phyloP scores from a whole-genome alignment of 1,284 basidiomycete genomes.

The Microbotryomycetes sp. region DNA sequence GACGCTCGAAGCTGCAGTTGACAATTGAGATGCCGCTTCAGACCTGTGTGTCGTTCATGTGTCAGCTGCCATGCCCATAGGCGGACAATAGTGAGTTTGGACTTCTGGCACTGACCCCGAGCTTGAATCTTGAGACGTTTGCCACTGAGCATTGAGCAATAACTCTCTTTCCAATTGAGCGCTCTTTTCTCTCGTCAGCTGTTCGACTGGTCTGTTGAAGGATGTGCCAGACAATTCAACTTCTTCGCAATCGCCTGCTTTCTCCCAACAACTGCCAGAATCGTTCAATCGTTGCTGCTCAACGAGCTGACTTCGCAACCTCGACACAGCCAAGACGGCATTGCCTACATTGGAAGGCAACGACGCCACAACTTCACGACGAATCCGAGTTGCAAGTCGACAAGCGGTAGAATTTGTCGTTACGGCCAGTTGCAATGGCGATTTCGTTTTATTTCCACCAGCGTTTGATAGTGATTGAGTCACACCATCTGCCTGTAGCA shows the following conservation, averaged over 20 bases:
- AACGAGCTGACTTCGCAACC: conserved; percentile 57
- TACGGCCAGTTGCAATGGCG: conserved; percentile 71
- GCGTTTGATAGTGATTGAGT: conserved; percentile 20
- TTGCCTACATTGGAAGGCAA: conserved; percentile 68
- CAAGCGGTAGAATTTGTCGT: conserved; percentile 92
- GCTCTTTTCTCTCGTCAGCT: conserved; percentile 44
- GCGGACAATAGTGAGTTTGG: no score
- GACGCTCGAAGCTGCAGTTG: not conserved
- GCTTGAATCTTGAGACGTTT: conserved; percentile 1
- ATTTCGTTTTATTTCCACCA: no score
- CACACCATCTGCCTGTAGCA: conserved; percentile 34
- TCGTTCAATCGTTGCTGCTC: conserved; percentile 58
- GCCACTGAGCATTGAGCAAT: not conserved
- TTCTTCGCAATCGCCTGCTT: conserved; percentile 30
- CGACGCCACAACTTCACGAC: conserved; percentile 70
- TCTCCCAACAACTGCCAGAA: conserved; percentile 35
- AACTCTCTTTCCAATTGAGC: conserved; percentile 7
- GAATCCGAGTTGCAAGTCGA: conserved; percentile 70
- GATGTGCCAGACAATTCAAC: conserved; percentile 53
- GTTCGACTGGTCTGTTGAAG: conserved; percentile 73
- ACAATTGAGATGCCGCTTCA: not conserved
- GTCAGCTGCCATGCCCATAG: no score
- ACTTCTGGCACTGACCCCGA: not conserved
- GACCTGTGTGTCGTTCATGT: no score
- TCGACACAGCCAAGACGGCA: conserved; percentile 51